These are phyloP conservation scores for Saccharata proteae DNA, from an alignment of 2,329 filamentous ascomycete species.

Conservation along the genomic window DNA sequence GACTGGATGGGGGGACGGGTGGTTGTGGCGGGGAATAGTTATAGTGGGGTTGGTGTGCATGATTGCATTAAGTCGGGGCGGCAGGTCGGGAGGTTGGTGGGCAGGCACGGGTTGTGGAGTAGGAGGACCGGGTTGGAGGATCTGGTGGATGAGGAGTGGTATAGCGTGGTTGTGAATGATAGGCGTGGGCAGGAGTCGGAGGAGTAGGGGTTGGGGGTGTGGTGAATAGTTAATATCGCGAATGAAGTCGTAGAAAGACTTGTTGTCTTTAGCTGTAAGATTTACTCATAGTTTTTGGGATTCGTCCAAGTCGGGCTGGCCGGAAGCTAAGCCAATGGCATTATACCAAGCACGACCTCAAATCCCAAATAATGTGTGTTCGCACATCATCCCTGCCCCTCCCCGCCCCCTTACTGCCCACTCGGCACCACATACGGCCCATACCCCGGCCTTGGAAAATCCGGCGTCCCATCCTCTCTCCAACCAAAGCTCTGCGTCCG, in stretches of 20 bases:
- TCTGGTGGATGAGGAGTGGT: constrained; percentile 13
- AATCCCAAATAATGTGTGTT: too few relatives aligned
- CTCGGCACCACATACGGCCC: constrained; percentile 33
- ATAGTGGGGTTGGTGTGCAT: constrained; percentile 37
- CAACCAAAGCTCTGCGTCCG: constrained; percentile 37
- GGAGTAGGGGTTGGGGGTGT: too few relatives aligned
- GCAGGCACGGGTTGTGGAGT: constrained; percentile 16
- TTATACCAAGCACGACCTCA: too few relatives aligned
- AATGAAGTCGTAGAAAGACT: too few relatives aligned
- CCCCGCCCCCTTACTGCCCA: constrained; percentile 18
- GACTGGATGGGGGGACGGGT: constrained; percentile 49
- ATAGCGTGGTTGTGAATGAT: too few relatives aligned
- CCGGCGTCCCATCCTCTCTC: constrained; percentile 35
- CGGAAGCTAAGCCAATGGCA: too few relatives aligned
- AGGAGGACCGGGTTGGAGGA: constrained; percentile 27
- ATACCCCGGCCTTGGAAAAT: constrained; percentile 37
- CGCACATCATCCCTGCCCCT: too few relatives aligned
- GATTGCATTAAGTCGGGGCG: constrained; percentile 44
- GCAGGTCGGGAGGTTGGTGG: constrained; percentile 34
- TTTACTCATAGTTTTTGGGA: too few relatives aligned
- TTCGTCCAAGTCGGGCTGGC: too few relatives aligned
- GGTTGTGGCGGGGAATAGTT: constrained; percentile 44
- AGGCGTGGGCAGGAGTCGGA: too few relatives aligned
- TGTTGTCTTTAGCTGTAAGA: too few relatives aligned
- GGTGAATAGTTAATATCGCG: too few relatives aligned